Evolutionary conservation across 306 rosid genomes (phyloP), one percentile per base, ranked within the genome.

Genomic region (Quillaja saponaria): DNA sequence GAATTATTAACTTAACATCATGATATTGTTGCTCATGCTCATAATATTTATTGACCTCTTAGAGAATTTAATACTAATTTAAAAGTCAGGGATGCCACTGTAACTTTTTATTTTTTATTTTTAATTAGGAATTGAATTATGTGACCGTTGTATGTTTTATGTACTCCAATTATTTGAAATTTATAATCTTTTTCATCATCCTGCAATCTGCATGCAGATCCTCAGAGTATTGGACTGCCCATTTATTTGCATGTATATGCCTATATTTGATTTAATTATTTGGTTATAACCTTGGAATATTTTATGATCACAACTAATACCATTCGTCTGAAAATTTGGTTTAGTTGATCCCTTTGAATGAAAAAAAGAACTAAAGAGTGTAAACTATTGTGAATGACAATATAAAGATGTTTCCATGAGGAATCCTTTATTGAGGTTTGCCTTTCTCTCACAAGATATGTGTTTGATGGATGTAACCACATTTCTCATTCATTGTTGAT

Each of bases 171-270:
- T n/a, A n/a, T n/a, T n/a, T n/a, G n/a, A 25, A 25, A 25, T 25
- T 2, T 25, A 4, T 25, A 25, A 2, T 25, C 31, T 25, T 25
- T 25, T 25, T 25, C 31, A 25, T 25, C 31, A 25, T 25, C 31
- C 4, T 25, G 2, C 31, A 25, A 1, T 4, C 4, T 25, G 2
- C 31, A 25, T 25, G 31, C 31, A 25, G 31, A 4, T 25, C 2
- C 4, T 25, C 4, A 25, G 31, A 25, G 31, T 25, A 25, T 25
- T 25, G 31, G 31, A 25, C 31, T 19, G 1, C 21, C 17, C 50
- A 17, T 13, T 34, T n/a, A 3, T 72, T 42, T 67, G 4, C 67
- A 60, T 67, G 47, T 64, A 19, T 56, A 28, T 53, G 49, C 64
- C 15, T 50, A 50, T 35, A 13, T 25, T 20, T 38, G 44, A 49